Evolutionary conservation across 805 yeast species (phyloP).

Genomic region (Pichia cephalocereana): DNA sequence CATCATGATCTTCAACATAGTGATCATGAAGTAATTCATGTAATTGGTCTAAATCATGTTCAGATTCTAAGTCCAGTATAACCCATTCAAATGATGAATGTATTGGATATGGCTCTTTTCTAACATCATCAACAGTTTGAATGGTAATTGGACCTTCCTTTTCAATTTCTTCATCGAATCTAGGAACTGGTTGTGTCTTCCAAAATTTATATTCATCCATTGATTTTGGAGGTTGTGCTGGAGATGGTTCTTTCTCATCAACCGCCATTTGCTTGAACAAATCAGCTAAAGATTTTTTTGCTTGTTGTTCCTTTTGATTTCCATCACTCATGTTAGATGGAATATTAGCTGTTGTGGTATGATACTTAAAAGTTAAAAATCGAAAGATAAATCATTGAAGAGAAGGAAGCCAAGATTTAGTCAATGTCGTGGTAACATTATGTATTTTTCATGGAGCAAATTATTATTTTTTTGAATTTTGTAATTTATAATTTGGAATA

Average conservation of each 20-base stretch:
- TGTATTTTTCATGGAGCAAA: no score
- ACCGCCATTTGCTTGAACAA: conserved; percentile 44
- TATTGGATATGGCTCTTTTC: conserved; percentile 61
- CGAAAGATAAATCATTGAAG: no score
- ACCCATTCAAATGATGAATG: conserved; percentile 84
- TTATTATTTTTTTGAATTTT: no score
- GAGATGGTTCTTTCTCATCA: conserved; percentile 47
- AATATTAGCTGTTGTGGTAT: no score
- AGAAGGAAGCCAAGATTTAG: no score
- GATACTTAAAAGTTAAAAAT: no score
- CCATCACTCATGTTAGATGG: conserved; percentile 1
- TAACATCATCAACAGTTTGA: conserved; percentile 65
- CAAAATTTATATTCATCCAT: conserved; percentile 93
- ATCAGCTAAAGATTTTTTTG: conserved; percentile 43
- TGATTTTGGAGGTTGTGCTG: conserved; percentile 52
- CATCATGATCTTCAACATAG: conserved; percentile 92
- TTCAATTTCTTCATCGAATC: conserved; percentile 58
- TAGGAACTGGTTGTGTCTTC: conserved; percentile 94
- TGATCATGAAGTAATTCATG: conserved; percentile 75
- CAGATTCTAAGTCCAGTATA: conserved; percentile 53
- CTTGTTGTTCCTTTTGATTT: not conserved
- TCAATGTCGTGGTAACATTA: no score
- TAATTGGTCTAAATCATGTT: conserved; percentile 61
- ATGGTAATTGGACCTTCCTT: conserved; percentile 67
- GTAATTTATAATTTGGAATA: no score